Conservation (phyloP, 495 filamentous ascomycete species). For the Hyaloscypha hepaticicola region DNA sequence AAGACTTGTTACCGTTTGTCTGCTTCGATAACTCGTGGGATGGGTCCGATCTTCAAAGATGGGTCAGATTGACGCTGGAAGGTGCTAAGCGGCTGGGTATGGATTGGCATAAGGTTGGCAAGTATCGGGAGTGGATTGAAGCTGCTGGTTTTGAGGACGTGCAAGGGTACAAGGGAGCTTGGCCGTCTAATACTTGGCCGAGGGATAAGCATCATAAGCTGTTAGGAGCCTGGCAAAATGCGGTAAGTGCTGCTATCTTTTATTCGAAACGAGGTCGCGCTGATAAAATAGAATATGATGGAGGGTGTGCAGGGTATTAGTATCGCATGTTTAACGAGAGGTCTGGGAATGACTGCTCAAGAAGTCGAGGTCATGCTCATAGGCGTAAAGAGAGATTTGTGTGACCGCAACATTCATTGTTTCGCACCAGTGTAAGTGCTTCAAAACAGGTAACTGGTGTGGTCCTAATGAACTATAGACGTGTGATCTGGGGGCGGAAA, state of each 20-base stretch:
- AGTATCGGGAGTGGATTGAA: constrained; percentile 35
- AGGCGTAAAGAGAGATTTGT: constrained; percentile 53
- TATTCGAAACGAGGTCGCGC: constrained; percentile 10
- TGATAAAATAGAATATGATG: constrained; percentile 42
- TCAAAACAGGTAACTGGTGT: neutral
- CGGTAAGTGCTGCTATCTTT: neutral
- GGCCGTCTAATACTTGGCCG: constrained; percentile 52
- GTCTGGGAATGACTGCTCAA: constrained; percentile 48
- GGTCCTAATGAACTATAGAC: neutral
- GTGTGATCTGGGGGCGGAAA: neutral
- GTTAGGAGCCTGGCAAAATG: constrained; percentile 35
- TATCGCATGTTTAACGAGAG: constrained; percentile 29
- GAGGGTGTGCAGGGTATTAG: constrained; percentile 46
- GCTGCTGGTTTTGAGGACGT: constrained; percentile 60
- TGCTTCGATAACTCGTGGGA: constrained; percentile 31
- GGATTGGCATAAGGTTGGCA: constrained; percentile 15
- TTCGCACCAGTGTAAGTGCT: constrained; percentile 17
- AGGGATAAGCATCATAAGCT: constrained; percentile 45
- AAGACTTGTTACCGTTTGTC: constrained; percentile 39
- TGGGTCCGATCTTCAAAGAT: constrained; percentile 32
- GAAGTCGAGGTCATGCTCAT: constrained; percentile 49
- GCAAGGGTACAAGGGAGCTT: constrained; percentile 47
- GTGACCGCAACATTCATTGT: constrained; percentile 11
- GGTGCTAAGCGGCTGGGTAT: constrained; percentile 21
- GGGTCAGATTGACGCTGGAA: constrained; percentile 30